Evolutionary conservation across 2,329 filamentous ascomycete species (phyloP), one percentile per base, ranked within the genome.

Genomic region (Byssoonygena ceratinophila): DNA sequence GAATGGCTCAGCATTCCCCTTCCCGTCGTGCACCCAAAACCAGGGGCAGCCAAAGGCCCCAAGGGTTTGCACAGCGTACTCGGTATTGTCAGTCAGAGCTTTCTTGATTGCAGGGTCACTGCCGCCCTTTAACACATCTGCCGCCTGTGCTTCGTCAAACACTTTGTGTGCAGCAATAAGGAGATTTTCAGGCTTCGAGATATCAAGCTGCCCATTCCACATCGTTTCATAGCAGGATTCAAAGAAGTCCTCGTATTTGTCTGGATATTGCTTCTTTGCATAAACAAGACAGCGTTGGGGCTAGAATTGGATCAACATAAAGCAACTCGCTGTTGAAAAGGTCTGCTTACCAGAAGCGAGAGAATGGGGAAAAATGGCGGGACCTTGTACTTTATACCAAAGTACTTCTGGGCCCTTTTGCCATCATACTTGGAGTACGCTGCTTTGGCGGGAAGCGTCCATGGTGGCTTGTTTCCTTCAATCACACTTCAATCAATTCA

Each of bases 41-140:
- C 86, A 91, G 1, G 87, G 87, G 46, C 81, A 80, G 0, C 87
- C 87, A 66, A 86, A 91, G 0, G 85, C 86, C 0, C 85, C 86
- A 46, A 70, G 71, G 34, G 79, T 76, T 14, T 56, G 48, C 4
- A 87, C 65, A 0, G 79, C 83, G 57, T 75, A 74, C 54, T 79
- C 73, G 16, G 85, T 89, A 40, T 75, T 75, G 4, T 67, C 70
- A 54, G 76, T 76, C 25, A 87, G 67, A n/a, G 63, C 67, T 53
- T 75, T 66, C 62, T 81, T 81, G 59, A 68, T 70, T 57, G 77
- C 68, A 3, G 74, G 71, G 20, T 72, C 73, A 5, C 63, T 67
- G 0, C 76, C 73, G 0, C 75, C 79, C 2, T 68, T 63, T 53
- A 87, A 58, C 49, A 88, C 82, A 18, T 66, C 66, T 9, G 71